Base-by-base conservation (phyloP, 1,284 basidiomycete genomes). In the Pulveroboletus sp. region DNA sequence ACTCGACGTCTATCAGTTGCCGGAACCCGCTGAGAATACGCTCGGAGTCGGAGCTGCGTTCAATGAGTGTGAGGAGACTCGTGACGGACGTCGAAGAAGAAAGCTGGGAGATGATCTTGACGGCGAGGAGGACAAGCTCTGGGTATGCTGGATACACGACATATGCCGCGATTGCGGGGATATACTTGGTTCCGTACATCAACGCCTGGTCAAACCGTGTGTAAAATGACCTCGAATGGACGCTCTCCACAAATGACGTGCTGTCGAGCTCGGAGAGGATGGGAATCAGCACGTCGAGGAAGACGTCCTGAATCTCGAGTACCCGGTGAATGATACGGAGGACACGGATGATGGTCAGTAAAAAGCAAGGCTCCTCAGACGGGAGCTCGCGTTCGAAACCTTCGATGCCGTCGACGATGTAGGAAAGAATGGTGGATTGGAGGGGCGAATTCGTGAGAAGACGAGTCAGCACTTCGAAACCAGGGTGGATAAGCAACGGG, bases 211-310 rank as follows among this genome's bases (percentile, higher is more conserved):
- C 92, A 62, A 96, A 81, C 31, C 81, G 81, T 43, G 83, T 83
- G 74, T 87, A 89, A 66, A 81, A 86, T 5, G 87, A 90, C n/a
- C 82, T 80, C 1, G 86, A 77, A 58, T 83, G 81, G 14, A 83
- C 72, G 3, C 75, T 76, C 26, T 82, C 83, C 25, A 84, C 74
- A 33, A 85, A 72, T 0, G 82, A 72, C 0, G 82, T 69, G 56
- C 80, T 81, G 57, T 84, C 82, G 49, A 86, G 75, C 49, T 94
- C 87, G 10, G 83, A 75, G 8, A 96, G 81, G 5, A 91, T 75
- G 4, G 95, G 92, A 14, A 97, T 77, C 44, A 98, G 83, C 18
- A 96, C 86, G 58, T 98, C 94, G 44, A 95, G 79, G 77, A 96
- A 98, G 50, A 93, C 82, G 51, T 92, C 87, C 71, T 98, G 95